Base-by-base conservation (phyloP, 441 rosid genomes). In the Erysimum cheiri region DNA sequence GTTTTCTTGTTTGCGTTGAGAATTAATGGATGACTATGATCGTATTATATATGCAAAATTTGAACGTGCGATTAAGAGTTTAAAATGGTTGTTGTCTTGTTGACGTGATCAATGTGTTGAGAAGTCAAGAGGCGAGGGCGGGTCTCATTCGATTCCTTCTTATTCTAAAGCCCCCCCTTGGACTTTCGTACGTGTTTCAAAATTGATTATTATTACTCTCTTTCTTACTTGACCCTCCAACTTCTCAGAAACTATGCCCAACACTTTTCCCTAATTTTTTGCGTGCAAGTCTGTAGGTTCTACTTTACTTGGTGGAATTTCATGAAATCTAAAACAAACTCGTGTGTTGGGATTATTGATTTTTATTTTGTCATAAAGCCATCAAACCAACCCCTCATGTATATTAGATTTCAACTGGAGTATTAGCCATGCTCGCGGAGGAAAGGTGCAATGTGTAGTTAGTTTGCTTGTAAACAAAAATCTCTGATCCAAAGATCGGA, bases 71-170 rank as follows among this genome's bases (percentile, higher is more conserved):
- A 15, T 43, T 62, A 15, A 32, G 56, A 61, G 11, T 72, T 33
- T 31, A 52, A 15, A 24, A 56, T 61, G 35, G 37, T 70, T 3
- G 75, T 52, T 61, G 54, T 40, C 44, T 70, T 9, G 75, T 44
- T 71, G 55, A 62, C 54, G 53, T 52, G 69, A 2, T 62, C 40
- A 71, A 57, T 33, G 74, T 14, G 14, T 19, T 53, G 63, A 61
- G 2, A 55, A 64, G 76, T 71, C 70, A 63, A 26, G 40, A 44
- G 49, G 64, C n/a, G 24, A 49, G 7, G 28, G 63, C 26, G 8
- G 26, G 60, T 73, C 55, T 49, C n/a, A 1, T 57, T 29, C 2
- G 33, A 55, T 50, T 37, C 49, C 29, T 56, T 64, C 66, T 57
- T 41, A 29, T 29, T 29, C 9, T 29, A 43, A 3, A 60, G n/a